Evolutionary conservation across 306 rosid genomes (phyloP), one percentile per base, ranked within the genome.

Genomic region (Acacia acuminata): DNA sequence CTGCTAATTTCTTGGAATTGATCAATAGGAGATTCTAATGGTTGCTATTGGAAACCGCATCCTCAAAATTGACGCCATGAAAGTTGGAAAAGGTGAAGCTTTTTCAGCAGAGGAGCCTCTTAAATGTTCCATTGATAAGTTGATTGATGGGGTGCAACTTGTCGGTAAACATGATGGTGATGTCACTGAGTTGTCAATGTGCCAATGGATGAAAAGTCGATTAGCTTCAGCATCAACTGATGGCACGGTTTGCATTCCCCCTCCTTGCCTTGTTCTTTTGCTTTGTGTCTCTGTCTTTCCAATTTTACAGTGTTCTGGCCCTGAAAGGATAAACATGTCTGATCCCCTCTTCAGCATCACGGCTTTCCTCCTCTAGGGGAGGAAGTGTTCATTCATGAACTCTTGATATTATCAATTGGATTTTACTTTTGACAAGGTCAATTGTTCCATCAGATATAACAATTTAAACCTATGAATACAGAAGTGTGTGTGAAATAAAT

Each of bases 181-280:
- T 58, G 82, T 91, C 67, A 91, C 93, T 10, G 96, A 91, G 82
- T 84, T 91, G 87, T 83, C 96, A 75, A 91, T 91, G 96, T 91
- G 96, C 87, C 96, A 91, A 84, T 90, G 96, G 96, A 91, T 91
- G 93, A 88, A 84, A 82, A 90, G 86, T 87, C 90, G 92, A 16
- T 90, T 91, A 85, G 96, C 91, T 82, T 89, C 96, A 76, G 96
- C 93, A 78, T 91, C 96, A 43, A 77, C 82, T 56, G 96, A 91
- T 85, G 93, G 96, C 86, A 85, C 74, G 89, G 96, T 91, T 77
- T 70, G 96, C 79, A 80, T 88, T 73, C 75, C 75, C 71, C 42
- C 76, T 81, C 77, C 60, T 22, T 55, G 30, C 72, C 45, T 84
- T 80, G 79, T 30, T 47, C 8, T 79, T 63, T 60, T 22, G 13